Evolutionary conservation across 257 asterid genomes (phyloP), one percentile per base, ranked within the genome.

Genomic region (Solanum tacnaense): DNA sequence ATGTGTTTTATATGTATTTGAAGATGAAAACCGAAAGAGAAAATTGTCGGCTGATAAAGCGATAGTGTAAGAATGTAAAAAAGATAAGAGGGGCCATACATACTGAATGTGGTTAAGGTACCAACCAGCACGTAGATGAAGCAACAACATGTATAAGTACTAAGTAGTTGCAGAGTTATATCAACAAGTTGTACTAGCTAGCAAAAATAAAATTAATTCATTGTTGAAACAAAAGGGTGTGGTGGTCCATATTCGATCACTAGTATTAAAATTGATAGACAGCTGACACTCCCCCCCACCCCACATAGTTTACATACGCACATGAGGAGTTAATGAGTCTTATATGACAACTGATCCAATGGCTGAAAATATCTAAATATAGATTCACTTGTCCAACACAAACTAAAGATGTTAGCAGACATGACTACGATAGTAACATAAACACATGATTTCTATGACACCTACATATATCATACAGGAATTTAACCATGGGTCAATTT

Each of bases 91-190:
- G 88, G 88, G 8, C 73, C 84, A 32, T 65, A 15, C 31, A 29
- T 41, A 85, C 62, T 84, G 84, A 89, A 89, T 83, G 87, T 18
- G 91, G 93, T 91, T 88, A 35, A 71, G 89, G 73, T 90, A 92
- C 92, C 95, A 89, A 92, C 95, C 93, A 90, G 93, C 95, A 93
- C 68, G 35, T 34, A 56, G 49, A 52, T 87, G 82, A 68, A 79
- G 16, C 89, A 32, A 36, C 60, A 6, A 36, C 35, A 82, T 73
- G 87, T 88, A 58, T 36, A 25, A 75, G 52, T 44, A 44, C 18
- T 44, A 44, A 44, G 88, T 29, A 79, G 89, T 83, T 73, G 74
- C 86, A 39, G 46, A 72, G 60, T 87, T 79, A 78, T 29, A 84
- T 85, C 91, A 83, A 65, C 76, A 38, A 32, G 52, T 41, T 25